Conservation (phyloP, 768 basidiomycete species). For the Boletus coccyginus region DNA sequence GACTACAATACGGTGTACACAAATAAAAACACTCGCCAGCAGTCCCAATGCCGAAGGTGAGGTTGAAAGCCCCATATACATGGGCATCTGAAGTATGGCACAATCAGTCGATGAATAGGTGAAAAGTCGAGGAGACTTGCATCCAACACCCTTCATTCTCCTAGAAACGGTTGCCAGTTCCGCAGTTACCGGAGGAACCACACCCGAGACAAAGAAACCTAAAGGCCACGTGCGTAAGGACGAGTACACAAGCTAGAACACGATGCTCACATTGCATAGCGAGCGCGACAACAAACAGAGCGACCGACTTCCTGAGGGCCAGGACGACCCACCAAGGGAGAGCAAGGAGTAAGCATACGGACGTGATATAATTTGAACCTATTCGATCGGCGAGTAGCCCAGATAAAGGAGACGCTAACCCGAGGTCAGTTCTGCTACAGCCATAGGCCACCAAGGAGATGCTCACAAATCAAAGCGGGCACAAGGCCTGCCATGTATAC, state of each 20-base stretch:
- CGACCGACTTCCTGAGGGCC: slow-evolving; percentile 51
- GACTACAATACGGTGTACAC: background rate
- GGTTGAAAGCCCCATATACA: slow-evolving; percentile 71
- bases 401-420: slow-evolving; percentile 53
- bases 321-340: slow-evolving; percentile 65
- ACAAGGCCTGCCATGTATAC: slow-evolving; percentile 63
- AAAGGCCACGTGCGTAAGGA: background rate
- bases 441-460: background rate
- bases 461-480: slow-evolving; percentile 63
- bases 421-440: background rate
- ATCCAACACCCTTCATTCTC: slow-evolving; percentile 62
- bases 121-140: slow-evolving; percentile 36
- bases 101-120: background rate
- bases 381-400: slow-evolving; percentile 56
- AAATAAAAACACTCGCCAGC: slow-evolving; percentile 40
- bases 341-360: slow-evolving; percentile 45
- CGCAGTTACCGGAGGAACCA: slow-evolving; percentile 59
- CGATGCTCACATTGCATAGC: slow-evolving; percentile 51
- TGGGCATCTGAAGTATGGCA: slow-evolving; percentile 53
- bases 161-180: slow-evolving; percentile 64
- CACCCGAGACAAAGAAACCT: slow-evolving; percentile 64
- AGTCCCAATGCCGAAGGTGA: slow-evolving; percentile 66
- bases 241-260: background rate
- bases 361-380: slow-evolving; percentile 55
- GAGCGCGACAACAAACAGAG: slow-evolving; percentile 35